Conservation (phyloP, 441 rosid species). For the Gossypium trilobum region DNA sequence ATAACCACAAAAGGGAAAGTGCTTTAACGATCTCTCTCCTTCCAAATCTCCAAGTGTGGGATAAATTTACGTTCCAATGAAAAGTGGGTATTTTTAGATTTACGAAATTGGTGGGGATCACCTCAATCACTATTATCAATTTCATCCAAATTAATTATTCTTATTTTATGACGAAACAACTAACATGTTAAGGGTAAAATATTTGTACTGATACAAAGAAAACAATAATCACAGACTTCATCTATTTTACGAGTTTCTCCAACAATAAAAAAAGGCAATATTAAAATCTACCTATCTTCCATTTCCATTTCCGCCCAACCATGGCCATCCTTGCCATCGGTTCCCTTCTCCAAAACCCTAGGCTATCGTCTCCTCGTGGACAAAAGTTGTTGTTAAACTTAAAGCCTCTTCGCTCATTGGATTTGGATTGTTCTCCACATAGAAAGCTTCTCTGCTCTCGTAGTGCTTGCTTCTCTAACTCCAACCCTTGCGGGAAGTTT, state of each 20-base stretch:
- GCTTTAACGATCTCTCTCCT: neutral
- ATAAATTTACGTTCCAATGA: neutral
- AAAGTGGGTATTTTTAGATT: neutral
- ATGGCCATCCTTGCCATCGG: slow-evolving; percentile 6
- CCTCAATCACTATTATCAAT: neutral
- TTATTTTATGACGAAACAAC: neutral
- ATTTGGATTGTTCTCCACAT: slow-evolving; percentile 2
- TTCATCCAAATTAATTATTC: neutral
- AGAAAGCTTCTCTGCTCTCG: neutral
- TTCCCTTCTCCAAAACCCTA: slow-evolving; percentile 8
- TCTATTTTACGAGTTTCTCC: neutral
- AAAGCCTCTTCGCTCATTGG: neutral
- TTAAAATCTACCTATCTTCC: neutral
- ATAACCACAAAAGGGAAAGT: neutral
- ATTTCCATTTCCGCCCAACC: neutral
- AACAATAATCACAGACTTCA: neutral
- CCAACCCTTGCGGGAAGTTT: slow-evolving; percentile 14
- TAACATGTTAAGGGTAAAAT: neutral
- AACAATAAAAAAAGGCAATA: neutral
- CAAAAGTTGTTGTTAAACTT: neutral
- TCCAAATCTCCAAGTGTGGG: neutral
- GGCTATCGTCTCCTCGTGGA: neutral
- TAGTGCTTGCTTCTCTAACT: slow-evolving; percentile 21
- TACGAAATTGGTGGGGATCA: neutral
- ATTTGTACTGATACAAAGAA: neutral